Evolutionary conservation across 768 basidiomycete species (phyloP), one percentile per base, ranked within the genome.

Genomic region (Suillus clintonianus): DNA sequence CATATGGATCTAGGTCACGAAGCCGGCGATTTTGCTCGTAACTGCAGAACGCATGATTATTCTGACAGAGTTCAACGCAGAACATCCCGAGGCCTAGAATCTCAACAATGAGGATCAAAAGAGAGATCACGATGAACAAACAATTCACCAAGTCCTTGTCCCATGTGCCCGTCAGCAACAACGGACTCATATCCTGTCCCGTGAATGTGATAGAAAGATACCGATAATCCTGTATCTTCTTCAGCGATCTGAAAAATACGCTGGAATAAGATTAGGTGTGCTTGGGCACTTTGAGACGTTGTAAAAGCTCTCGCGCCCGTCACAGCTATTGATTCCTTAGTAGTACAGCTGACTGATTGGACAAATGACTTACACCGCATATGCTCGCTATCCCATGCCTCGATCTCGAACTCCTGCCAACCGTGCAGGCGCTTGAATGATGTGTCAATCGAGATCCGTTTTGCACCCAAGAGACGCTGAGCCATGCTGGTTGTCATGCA

Each of bases 401-500:
- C 67, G 13, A 69, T 65, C 53, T 69, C 62, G 45, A 69, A 69
- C 24, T 69, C 68, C 42, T 68, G 64, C 67, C 67, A 69, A 0
- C 60, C 56, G 32, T 65, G 58, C 3, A 66, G 11, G 2, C 48
- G 62, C 37, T 69, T 69, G 60, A 69, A 69, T 0, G 67, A 65
- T 22, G 67, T 69, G 51, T 69, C 68, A 22, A 67, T 67, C 6
- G 60, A 62, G 19, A 64, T 22, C 9, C 62, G 43, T n/a, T 34
- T 55, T 4, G 64, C 50, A 4, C 43, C 55, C 64, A 69, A 56
- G 6, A 74, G 65, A 15, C 54, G 47, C 2, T 14, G 13, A 1
- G 71, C 65, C 71, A 74, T 71, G 10, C 56, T 51, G 0, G 48
- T 48, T 17, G 66, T 63, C 72, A 75, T 74, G 56, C 74, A 75